Evolutionary conservation across 768 basidiomycete genomes (phyloP).

Genomic region (Sporobolomyces roseus): DNA sequence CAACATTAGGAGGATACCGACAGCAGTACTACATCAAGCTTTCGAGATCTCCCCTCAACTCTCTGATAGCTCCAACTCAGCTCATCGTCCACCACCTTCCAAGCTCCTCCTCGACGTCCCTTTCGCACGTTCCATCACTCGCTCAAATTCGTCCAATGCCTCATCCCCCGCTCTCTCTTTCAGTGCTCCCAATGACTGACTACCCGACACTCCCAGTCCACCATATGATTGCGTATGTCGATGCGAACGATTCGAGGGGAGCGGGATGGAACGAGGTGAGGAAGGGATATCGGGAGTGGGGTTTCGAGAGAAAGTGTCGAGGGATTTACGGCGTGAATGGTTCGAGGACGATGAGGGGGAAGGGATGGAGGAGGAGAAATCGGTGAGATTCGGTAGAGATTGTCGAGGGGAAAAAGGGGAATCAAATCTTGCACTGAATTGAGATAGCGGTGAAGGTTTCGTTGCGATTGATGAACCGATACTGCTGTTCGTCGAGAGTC

Average conservation of each 20-base stretch:
- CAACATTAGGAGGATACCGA: too few species aligned
- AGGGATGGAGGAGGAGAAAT: background rate
- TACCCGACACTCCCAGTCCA: background rate
- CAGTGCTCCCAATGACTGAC: background rate
- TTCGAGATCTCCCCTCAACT: too few species aligned
- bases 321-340: background rate
- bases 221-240: background rate
- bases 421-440: background rate
- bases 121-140: background rate
- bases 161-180: background rate
- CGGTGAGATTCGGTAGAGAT: background rate
- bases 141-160: background rate
- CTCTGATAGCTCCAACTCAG: too few species aligned
- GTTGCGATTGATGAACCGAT: background rate
- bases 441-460: constrained; percentile 4
- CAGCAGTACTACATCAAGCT: too few species aligned
- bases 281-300: background rate
- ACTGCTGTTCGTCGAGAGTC: background rate
- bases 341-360: background rate
- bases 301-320: background rate
- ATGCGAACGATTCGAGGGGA: background rate
- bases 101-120: background rate
- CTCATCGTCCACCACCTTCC: background rate
- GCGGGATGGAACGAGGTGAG: background rate
- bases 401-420: background rate